Evolutionary conservation across 768 basidiomycete species (phyloP), one percentile per base, ranked within the genome.

Genomic region (Lepiota brunneoincarnata): DNA sequence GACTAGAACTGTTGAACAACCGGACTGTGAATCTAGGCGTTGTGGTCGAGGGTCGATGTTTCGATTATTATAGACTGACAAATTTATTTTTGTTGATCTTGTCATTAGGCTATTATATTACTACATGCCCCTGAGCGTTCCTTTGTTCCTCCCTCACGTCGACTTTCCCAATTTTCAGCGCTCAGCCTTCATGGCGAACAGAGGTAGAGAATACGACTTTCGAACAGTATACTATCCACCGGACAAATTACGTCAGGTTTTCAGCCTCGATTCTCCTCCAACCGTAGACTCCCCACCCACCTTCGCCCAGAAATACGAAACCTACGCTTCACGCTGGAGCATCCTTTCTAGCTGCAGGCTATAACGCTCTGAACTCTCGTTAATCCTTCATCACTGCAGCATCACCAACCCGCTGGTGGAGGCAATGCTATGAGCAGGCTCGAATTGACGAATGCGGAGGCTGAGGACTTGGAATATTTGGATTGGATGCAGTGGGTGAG

Each of bases 321-420:
- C 89, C 1, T 91, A 92, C 59, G 91, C 88, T 0, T 89, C 90
- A 1, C 71, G 85, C 20, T 89, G 90, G 39, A 82, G 86, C 40
- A 45, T 38, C 14, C 68, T 75, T n/a, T n/a, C n/a, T n/a, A n/a
- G n/a, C n/a, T n/a, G 17, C 69, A 75, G 15, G 73, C 75, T 7
- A 67, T 76, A 11, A 75, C 80, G 10, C 77, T 80, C 10, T 77
- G 78, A 23, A 79, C 81, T 2, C 78, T 79, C 63, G 54, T 76
- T 61, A 59, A 77, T 51, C 70, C 81, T 0, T 64, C 76, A 14
- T 73, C 75, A 23, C 77, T 74, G 50, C 77, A 75, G 35, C 73
- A 73, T 14, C 71, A 72, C 17, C 78, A 79, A 38, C 52, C 52
- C 20, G 44, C 37, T 9, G 37, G 43, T 14, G 52, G 49, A 11